Percentiles rank a stretch among this genome's conserved stretches.
Conservation (phyloP, 352 stramenopile species). For the Globisporangium orthogonon region DNA sequence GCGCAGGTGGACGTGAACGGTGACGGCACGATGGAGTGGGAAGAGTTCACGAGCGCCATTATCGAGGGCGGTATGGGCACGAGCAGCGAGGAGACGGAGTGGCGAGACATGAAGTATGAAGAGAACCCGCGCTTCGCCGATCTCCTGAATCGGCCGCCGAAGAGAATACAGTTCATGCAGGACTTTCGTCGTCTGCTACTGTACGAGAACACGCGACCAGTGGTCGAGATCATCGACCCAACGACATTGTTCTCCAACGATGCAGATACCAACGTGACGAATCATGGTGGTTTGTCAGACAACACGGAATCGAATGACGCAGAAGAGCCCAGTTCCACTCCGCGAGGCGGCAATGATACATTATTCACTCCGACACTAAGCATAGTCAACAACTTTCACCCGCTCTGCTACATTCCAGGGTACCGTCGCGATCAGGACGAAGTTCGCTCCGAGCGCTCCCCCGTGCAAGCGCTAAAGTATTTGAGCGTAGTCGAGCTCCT, state of each 20-base stretch:
- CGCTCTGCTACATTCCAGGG: slow-evolving; percentile 54
- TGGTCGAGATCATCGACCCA: slow-evolving; percentile 62
- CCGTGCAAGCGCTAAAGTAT: slow-evolving; percentile 70
- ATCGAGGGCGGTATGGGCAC: slow-evolving; percentile 74
- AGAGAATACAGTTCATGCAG: slow-evolving; percentile 43
- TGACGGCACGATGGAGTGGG: slow-evolving; percentile 77
- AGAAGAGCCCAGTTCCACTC: neutral
- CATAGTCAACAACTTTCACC: slow-evolving; percentile 68
- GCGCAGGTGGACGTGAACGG: slow-evolving; percentile 73
- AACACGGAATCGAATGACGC: neutral
- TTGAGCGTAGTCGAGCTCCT: slow-evolving; percentile 51
- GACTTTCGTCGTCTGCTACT: slow-evolving; percentile 59
- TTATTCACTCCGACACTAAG: slow-evolving; percentile 36
- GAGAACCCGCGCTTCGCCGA: slow-evolving; percentile 51
- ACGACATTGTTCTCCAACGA: slow-evolving; percentile 30
- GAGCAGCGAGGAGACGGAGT: slow-evolving; percentile 28
- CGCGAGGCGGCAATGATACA: slow-evolving; percentile 1
- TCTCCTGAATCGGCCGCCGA: slow-evolving; percentile 41
- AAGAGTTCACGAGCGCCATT: slow-evolving; percentile 79
- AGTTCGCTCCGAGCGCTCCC: slow-evolving; percentile 64
- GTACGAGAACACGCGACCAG: slow-evolving; percentile 53
- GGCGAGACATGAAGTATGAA: slow-evolving; percentile 69
- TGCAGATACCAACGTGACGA: slow-evolving; percentile 15
- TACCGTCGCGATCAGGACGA: slow-evolving; percentile 77
- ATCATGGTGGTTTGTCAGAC: neutral